Percentiles rank a stretch among this genome's conserved stretches.
These are phyloP conservation scores for Oligophagozyma castellii DNA, from an alignment of 1,139 yeast genomes.

Conservation along the genomic window DNA sequence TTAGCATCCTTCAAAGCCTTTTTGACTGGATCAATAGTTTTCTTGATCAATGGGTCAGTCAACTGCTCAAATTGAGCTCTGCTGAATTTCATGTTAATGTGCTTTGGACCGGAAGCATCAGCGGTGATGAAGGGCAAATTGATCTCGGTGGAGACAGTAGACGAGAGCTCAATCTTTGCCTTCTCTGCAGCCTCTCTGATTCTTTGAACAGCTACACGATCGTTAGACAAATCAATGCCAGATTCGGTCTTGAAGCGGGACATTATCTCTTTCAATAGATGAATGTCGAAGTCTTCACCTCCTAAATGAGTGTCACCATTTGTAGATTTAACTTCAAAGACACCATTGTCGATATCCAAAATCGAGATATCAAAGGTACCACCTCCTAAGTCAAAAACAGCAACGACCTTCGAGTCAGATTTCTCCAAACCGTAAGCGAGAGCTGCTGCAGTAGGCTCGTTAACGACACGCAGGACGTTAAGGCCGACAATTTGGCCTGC, in stretches of 20 bases:
- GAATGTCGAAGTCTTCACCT: conserved; percentile 92
- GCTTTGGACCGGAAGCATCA: conserved; percentile 5
- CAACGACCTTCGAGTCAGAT: conserved; percentile 75
- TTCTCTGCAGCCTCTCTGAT: conserved; percentile 99
- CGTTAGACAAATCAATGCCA: conserved; percentile 78
- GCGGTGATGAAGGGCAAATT: conserved; percentile 4
- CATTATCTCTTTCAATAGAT: conserved; percentile 77
- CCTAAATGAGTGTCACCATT: conserved; percentile 99
- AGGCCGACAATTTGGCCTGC: conserved; percentile 97
- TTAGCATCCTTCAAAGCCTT: conserved; percentile 97
- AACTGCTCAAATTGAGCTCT: conserved; percentile 88
- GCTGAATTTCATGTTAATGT: conserved; percentile 44
- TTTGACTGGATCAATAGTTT: conserved; percentile 93
- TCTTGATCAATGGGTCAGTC: conserved; percentile 85
- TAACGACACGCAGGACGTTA: conserved; percentile 91
- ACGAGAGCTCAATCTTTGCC: conserved; percentile 97
- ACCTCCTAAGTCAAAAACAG: conserved; percentile 97
- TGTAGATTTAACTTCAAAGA: conserved; percentile 93
- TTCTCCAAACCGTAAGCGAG: conserved; percentile 93
- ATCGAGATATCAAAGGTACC: conserved; percentile 98
- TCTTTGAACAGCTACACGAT: conserved; percentile 98
- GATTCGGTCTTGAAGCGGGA: conserved; percentile 86
- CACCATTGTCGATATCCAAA: conserved; percentile 89
- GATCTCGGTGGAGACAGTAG: conserved; percentile 48
- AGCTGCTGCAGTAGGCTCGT: conserved; percentile 99